These are phyloP conservation scores for Aspergillus intermedius DNA, from an alignment of 2,329 filamentous ascomycete species.

Conservation along the genomic window DNA sequence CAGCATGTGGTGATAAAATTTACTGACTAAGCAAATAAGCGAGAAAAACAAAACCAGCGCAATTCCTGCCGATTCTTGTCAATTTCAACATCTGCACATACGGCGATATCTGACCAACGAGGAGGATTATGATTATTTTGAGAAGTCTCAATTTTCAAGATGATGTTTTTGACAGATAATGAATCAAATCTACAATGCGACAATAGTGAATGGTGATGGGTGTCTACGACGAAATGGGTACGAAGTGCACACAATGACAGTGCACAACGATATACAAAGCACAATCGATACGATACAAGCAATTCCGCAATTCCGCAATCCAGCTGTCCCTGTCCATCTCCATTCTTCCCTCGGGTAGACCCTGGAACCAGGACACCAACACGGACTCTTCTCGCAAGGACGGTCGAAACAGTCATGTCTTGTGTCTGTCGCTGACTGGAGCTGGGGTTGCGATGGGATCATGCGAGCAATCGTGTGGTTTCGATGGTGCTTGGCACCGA, in stretches of 20 bases:
- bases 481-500: conserved; percentile 7
- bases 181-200: background rate
- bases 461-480: conserved; percentile 7
- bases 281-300: conserved; percentile 7
- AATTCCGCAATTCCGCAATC: conserved; percentile 30
- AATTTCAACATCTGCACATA: no score
- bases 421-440: conserved; percentile 38
- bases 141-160: no score
- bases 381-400: conserved; percentile 32
- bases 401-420: conserved; percentile 35
- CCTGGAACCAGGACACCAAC: conserved; percentile 1
- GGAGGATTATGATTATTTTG: no score
- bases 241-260: background rate
- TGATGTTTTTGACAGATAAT: background rate
- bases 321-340: conserved; percentile 26
- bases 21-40: background rate
- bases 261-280: background rate
- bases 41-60: background rate
- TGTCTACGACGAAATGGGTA: background rate
- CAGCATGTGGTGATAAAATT: background rate
- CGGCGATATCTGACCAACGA: no score
- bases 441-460: conserved; percentile 22
- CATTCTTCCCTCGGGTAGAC: background rate
- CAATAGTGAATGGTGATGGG: background rate
- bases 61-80: background rate